Evolutionary conservation across 495 filamentous ascomycete genomes (phyloP), one percentile per base, ranked within the genome.

Genomic region (Tetracladium setigerum): DNA sequence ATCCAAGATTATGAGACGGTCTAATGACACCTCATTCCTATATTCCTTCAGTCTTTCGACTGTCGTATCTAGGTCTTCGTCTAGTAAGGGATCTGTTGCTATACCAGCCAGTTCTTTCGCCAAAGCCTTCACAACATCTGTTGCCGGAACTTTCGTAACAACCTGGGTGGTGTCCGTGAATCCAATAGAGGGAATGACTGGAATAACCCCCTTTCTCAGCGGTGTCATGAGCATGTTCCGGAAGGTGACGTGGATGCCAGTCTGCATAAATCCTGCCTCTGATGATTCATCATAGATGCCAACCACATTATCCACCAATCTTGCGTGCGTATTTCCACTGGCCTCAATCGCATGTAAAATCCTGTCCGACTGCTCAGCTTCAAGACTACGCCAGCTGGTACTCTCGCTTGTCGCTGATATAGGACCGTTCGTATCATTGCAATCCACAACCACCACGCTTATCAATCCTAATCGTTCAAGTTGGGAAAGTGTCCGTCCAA

Each of bases 1-100:
- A 64, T 99, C 94, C 13, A 99, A 71, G 18, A 97, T 70, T 54
- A 99, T 91, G 19, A 99, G 70, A 3, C 92, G 76, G 55, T 97
- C 92, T 2, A 97, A 66, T 6, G 79, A 73, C 2, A 86, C 77
- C 44, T 76, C 70, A 39, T 69, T 68, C 46, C 76, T 71, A 4
- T 77, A 57, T 14, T 58, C 49, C 30, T 62, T 58, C 30, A 78
- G 68, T 16, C 60, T 54, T 33, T 77, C 68, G 30, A 65, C 64
- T 1, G 67, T 72, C 3, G 62, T 32, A 24, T 61, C 52, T 3
- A 69, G 65, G 42, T 76, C 71, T 42, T 74, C 70, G 30, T 79
- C 69, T 3, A 30, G 24, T 15, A 37, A n/a, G 17, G 30, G 42
- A 10, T 47, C 45, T 4, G 46, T 31, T 11, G 59, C 46, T 24